Evolutionary conservation across 129 eudicot genomes (phyloP).

Genomic region (Chrysanthemum lavandulifolium): DNA sequence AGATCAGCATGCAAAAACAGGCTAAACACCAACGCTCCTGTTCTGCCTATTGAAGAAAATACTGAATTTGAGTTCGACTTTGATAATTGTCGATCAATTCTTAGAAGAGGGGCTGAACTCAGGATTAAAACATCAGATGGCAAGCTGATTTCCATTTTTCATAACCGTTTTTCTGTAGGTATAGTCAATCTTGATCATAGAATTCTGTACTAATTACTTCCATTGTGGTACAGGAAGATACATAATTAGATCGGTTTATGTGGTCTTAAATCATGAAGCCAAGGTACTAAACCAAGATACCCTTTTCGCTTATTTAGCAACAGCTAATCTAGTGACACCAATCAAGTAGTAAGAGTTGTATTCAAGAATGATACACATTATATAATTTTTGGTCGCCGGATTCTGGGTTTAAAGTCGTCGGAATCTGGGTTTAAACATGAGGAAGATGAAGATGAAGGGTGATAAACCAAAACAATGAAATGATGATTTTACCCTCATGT

Average conservation of each 20-base stretch:
- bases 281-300: slow-evolving; percentile 43
- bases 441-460: too few species aligned
- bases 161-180: not conserved
- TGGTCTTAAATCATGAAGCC: slow-evolving; percentile 58
- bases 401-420: too few species aligned
- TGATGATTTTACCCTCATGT: too few species aligned
- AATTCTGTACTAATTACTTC: not conserved
- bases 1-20: slow-evolving; percentile 63
- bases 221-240: slow-evolving; percentile 56
- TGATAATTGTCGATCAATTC: slow-evolving; percentile 49
- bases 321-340: too few species aligned
- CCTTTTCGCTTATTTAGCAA: too few species aligned
- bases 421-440: too few species aligned
- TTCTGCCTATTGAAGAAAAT: slow-evolving; percentile 69
- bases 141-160: slow-evolving; percentile 16
- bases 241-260: slow-evolving; percentile 55
- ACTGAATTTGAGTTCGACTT: slow-evolving; percentile 50
- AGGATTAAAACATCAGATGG: slow-evolving; percentile 64
- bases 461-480: too few species aligned
- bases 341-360: too few species aligned
- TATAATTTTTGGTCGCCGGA: too few species aligned
- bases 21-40: slow-evolving; percentile 52
- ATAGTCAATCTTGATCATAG: not conserved
- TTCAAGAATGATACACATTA: too few species aligned
- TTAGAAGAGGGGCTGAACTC: slow-evolving; percentile 66